Base-by-base conservation (phyloP, 1,284 basidiomycete species). In the Cystobasidium sp. region DNA sequence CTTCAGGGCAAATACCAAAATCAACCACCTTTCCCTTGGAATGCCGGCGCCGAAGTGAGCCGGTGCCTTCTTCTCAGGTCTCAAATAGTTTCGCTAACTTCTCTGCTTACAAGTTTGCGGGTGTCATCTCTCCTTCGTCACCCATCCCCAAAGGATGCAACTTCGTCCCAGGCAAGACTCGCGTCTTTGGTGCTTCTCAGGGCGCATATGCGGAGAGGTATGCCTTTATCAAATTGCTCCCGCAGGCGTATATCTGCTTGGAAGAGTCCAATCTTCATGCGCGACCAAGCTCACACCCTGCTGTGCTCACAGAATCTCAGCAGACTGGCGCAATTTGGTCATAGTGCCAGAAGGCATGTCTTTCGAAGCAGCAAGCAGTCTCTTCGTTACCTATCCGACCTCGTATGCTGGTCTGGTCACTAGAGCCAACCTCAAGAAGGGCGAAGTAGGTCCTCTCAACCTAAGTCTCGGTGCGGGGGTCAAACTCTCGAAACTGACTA, bases 391-490 rank as follows among this genome's bases (percentile, higher is more conserved):
- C 1, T 76, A 73, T 53, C 75, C 80, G 0, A 96, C 94, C 0
- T 90, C 89, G 77, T 96, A 95, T 78, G 93, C 94, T 80, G 93
- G 89, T 0, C 84, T 97, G 16, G 90, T 93, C 0, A 90, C 91
- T n/a, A 85, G 93, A 68, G 94, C 91, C 9, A 84, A 91, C 16
- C 62, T 73, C 8, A 24, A 73, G 63, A 73, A 73, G 24, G 63
- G 55, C 52, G 70, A 73, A 24, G 66, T 68, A 41, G 8, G 66
- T 22, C 20, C 12, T 16, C 18, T 7, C 24, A 20, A 47, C n/a
- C n/a, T 47, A 14, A 16, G 10, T 37, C 1, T 37, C n/a, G 6
- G 44, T 12, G 10, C 24, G 44, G 18, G 18, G 24, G 12, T 31
- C 41, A 7, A 39, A 3, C 24, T 9, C 31, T 37, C 7, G 5